Evolutionary conservation across 352 stramenopile genomes (phyloP), one percentile per base, ranked within the genome.

Genomic region (Phytophthora melonis): DNA sequence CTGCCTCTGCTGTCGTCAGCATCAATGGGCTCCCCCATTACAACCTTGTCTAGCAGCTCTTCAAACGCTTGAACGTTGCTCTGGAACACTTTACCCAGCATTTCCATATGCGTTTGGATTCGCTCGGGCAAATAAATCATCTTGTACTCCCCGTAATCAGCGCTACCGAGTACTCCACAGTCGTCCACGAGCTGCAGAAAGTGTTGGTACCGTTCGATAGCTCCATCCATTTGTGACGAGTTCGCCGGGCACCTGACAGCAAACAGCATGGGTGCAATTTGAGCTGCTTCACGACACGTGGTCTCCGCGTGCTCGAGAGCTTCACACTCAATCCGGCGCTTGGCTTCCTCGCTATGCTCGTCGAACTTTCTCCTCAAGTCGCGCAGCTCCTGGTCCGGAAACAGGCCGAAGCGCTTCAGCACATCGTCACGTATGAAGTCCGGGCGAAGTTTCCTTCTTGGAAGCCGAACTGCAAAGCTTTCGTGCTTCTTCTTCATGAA

Each of bases 51-150:
- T 1, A 78, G 27, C 3, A 55, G 5, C 1, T 61, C 54, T 6
- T 67, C 36, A 43, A 78, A 74, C 16, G 19, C 49, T 2, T 30
- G 19, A 3, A 0, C 19, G n/a, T 66, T 1, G n/a, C 16, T 3
- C 58, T 50, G 23, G 9, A 58, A 61, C 5, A 49, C 32, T 1
- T 19, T n/a, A 13, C 62, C 8, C 21, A 78, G 11, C 9, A 30
- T 0, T 16, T 66, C 50, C 72, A 78, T 72, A 7, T 76, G 27
- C 0, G 18, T 3, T 69, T 79, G 72, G 21, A 79, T 53, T 2
- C 68, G 62, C 3, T 66, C 23, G 7, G 67, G 72, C 8, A 79
- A 41, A 64, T 64, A 47, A 14, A 75, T 32, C 41, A 68, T 55
- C 6, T 36, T 61, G 16, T 39, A 39, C 3, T 9, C 25, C 0